Evolutionary conservation across 129 eudicot genomes (phyloP).

Genomic region (Artemisia argyi): DNA sequence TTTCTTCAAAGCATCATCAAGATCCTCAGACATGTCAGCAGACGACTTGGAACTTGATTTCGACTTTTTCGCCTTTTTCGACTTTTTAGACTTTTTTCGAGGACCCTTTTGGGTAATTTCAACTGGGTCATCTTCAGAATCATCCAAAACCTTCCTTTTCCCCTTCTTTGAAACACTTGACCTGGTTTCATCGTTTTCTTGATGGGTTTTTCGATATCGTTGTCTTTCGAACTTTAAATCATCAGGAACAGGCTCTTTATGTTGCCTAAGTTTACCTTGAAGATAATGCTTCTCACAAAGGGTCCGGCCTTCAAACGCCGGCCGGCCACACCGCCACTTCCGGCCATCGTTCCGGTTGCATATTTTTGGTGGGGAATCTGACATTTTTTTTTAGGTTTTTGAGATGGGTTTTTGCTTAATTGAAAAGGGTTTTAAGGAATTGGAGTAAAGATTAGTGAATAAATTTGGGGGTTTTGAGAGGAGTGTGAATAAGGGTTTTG

Average conservation of each 20-base stretch:
- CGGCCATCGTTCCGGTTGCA: slow-evolving; percentile 85
- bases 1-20: slow-evolving; percentile 71
- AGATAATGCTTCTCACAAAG: slow-evolving; percentile 76
- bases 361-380: slow-evolving; percentile 28
- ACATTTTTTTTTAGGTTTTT: slow-evolving; percentile 33
- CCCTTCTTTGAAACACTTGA: slow-evolving; percentile 21
- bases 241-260: slow-evolving; percentile 77
- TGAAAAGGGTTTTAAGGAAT: slow-evolving; percentile 3
- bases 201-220: slow-evolving; percentile 22
- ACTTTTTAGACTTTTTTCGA: slow-evolving; percentile 17
- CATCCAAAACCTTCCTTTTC: slow-evolving; percentile 3
- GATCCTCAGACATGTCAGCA: slow-evolving; percentile 50
- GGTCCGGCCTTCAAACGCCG: slow-evolving; percentile 59
- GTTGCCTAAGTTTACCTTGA: slow-evolving; percentile 68
- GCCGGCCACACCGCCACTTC: slow-evolving; percentile 86
- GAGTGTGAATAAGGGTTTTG: slow-evolving; percentile 30
- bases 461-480: slow-evolving; percentile 20
- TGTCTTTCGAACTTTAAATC: slow-evolving; percentile 62
- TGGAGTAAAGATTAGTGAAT: not conserved
- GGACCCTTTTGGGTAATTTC: slow-evolving; percentile 7
- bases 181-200: slow-evolving; percentile 25
- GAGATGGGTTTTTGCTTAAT: slow-evolving; percentile 12
- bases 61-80: slow-evolving; percentile 2
- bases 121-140: not conserved
- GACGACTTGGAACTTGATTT: slow-evolving; percentile 31